Base-by-base conservation (phyloP, 202 grass and related monocot genomes). In the Schoenoplectus triqueter region DNA sequence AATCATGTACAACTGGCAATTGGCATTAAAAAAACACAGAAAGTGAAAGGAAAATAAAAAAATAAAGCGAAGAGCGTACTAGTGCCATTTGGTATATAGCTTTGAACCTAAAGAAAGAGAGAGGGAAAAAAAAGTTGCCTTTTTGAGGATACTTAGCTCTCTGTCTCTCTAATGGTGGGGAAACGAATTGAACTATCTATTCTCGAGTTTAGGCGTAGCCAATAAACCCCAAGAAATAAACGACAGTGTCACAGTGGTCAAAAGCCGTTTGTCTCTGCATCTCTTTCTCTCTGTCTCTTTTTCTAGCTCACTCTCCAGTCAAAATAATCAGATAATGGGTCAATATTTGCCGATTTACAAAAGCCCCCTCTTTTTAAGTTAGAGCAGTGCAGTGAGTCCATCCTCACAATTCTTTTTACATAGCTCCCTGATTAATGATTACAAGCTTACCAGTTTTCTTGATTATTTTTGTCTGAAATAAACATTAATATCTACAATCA, bases 71-170 rank as follows among this genome's bases (percentile, higher is more conserved):
- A 60, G 75, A 79, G 59, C 11, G 7, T 78, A 60, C 19, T 83
- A 42, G 65, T 52, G 66, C 81, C 64, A 83, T 83, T 71, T 83
- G 62, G 65, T 62, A 6, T 66, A 39, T 55, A 70, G 5, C 45
- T 54, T 42, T 69, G 48, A 42, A 50, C n/a, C 8, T 11, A 81
- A 64, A 54, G 22, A 51, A 83, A 59, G 13, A 52, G 63, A 66
- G 11, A 67, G 7, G 7, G 45, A 50, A 5, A 82, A 40, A 50
- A 82, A 82, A 66, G 17, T n/a, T 82, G 2, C 13, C 45, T 42
- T 82, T 71, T 71, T 59, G 45, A 83, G 81, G 66, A 83, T 57
- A 83, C 65, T 71, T 71, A 83, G 81, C 81, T 83, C 79, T 81
- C 81, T 83, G 65, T 83, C 49, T 45, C 64, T 83, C 64, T 83